These are phyloP conservation scores for Umbilicus rupestris DNA, from an alignment of 164 flowering plant species.

Conservation along the genomic window DNA sequence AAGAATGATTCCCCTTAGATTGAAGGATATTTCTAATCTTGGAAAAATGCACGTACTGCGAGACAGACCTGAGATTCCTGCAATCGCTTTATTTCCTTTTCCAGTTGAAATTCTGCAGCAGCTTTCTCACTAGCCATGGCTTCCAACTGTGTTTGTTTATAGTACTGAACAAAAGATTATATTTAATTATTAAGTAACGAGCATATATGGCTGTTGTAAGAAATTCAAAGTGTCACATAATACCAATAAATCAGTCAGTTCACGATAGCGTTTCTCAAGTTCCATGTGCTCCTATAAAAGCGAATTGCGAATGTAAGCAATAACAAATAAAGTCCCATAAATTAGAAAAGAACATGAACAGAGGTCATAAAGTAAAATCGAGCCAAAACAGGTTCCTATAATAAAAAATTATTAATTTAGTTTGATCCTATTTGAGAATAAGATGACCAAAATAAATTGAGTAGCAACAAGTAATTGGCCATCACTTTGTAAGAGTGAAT, in stretches of 20 bases:
- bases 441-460: too few relatives aligned
- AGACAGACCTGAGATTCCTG: slow-evolving; percentile 73
- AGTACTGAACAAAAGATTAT: slow-evolving; percentile 42
- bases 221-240: slow-evolving; percentile 1
- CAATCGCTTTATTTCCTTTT: slow-evolving; percentile 77
- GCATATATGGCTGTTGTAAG: not conserved
- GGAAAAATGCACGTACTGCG: slow-evolving; percentile 9
- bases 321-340: slow-evolving; percentile 1
- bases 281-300: slow-evolving; percentile 87
- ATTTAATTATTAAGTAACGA: slow-evolving; percentile 8
- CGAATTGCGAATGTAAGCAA: not conserved
- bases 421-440: too few relatives aligned
- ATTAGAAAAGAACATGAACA: not conserved
- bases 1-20: not conserved
- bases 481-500: not conserved
- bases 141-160: slow-evolving; percentile 98
- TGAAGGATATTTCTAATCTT: not conserved
- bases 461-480: not conserved
- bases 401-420: too few relatives aligned
- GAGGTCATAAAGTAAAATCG: not conserved
- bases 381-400: not conserved
- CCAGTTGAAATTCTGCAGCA: slow-evolving; percentile 95
- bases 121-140: slow-evolving; percentile 95
- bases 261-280: slow-evolving; percentile 94
- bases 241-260: slow-evolving; percentile 94